A percentile compares a stretch with the other conserved stretches of the same genome.
Conservation (phyloP, 495 filamentous ascomycete genomes). For the Choiromyces venosus region DNA sequence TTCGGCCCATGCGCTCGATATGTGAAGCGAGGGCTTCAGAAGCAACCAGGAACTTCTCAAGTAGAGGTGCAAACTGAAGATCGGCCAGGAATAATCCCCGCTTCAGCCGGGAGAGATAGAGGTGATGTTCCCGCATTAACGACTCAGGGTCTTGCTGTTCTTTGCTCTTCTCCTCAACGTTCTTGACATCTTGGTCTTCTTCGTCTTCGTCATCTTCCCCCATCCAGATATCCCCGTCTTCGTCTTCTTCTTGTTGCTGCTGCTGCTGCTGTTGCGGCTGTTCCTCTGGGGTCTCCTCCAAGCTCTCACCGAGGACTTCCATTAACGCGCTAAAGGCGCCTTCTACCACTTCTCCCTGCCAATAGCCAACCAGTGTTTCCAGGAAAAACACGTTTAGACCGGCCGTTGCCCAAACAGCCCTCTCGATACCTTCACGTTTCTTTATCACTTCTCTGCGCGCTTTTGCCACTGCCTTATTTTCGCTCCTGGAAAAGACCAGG, state of each 20-base stretch:
- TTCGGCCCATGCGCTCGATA: constrained; percentile 55
- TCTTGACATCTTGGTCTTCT: background rate
- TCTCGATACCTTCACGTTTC: constrained; percentile 56
- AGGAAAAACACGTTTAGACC: constrained; percentile 81
- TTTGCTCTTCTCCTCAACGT: constrained; percentile 14
- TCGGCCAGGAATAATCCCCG: constrained; percentile 67
- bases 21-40: constrained; percentile 73
- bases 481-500: constrained; percentile 50
- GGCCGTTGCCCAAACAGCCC: constrained; percentile 79
- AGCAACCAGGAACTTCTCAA: constrained; percentile 64
- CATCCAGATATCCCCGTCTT: constrained; percentile 5
- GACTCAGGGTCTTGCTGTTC: constrained; percentile 73
- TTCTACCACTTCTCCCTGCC: constrained; percentile 82
- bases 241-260: constrained; percentile 11
- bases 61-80: constrained; percentile 59
- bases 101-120: constrained; percentile 62
- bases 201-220: background rate
- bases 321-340: constrained; percentile 52
- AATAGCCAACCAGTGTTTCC: constrained; percentile 74
- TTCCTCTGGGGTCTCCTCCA: constrained; percentile 47
- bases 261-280: constrained; percentile 5
- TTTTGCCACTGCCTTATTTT: constrained; percentile 49
- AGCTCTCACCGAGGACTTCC: constrained; percentile 53
- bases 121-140: constrained; percentile 68
- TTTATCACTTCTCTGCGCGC: constrained; percentile 57